Evolutionary conservation across 768 basidiomycete species (phyloP).

Genomic region (Chlorophyllum brunneum): DNA sequence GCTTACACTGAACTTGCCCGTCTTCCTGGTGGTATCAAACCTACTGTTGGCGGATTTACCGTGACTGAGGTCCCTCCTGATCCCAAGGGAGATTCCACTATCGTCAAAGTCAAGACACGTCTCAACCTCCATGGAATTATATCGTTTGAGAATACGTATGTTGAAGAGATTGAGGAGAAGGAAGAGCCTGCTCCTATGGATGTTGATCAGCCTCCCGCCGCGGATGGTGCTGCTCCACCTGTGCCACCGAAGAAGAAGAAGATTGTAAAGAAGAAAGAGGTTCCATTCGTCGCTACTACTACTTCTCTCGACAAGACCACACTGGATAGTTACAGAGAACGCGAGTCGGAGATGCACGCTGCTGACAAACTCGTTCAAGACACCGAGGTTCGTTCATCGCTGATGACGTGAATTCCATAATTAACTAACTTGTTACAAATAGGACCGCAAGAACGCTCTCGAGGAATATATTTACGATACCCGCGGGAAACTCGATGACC

Average conservation of each 20-base stretch:
- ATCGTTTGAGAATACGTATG: conserved; percentile 83
- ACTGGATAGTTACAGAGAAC: conserved; percentile 68
- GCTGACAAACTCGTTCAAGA: conserved; percentile 96
- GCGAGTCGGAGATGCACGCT: conserved; percentile 85
- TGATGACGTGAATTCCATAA: background rate
- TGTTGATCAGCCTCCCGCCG: conserved; percentile 43
- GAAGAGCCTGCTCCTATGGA: conserved; percentile 72
- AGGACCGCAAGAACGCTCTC: conserved; percentile 98
- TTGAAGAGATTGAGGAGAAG: conserved; percentile 78
- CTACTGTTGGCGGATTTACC: conserved; percentile 79
- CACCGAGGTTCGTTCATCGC: conserved; percentile 69
- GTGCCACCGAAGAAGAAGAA: conserved; percentile 79
- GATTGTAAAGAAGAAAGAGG: conserved; percentile 77
- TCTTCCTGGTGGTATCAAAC: conserved; percentile 79
- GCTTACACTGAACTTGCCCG: conserved; percentile 67
- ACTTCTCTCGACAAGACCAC: conserved; percentile 60
- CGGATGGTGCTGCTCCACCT: conserved; percentile 29
- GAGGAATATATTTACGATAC: conserved; percentile 99
- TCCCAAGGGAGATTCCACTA: conserved; percentile 67
- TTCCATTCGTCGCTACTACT: conserved; percentile 66
- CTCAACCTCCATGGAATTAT: conserved; percentile 83
- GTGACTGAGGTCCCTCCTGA: conserved; percentile 77
- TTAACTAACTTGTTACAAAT: background rate
- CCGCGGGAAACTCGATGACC: conserved; percentile 87
- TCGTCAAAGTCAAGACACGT: conserved; percentile 88